phyloP scores from a whole-genome alignment of 2,329 filamentous ascomycete species.

The Fulvia fulva region DNA sequence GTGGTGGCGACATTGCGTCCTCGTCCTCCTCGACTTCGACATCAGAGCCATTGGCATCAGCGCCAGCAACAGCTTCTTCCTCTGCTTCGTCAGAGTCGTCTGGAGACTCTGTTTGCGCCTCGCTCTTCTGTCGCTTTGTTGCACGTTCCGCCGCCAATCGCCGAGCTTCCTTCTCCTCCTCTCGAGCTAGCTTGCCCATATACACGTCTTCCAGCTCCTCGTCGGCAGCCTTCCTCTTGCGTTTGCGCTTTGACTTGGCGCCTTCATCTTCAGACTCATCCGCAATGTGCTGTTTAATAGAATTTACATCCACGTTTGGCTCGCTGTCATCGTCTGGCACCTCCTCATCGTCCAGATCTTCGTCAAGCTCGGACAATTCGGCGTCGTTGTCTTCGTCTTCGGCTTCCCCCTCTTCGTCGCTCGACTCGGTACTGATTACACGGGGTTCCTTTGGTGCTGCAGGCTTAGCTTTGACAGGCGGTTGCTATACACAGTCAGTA shows the following conservation, averaged over 20 bases:
- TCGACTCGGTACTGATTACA: background rate
- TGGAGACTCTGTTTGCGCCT: conserved; percentile 22
- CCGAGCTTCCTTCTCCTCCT: conserved; percentile 37
- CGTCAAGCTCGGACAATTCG: conserved; percentile 19
- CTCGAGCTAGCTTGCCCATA: conserved; percentile 57
- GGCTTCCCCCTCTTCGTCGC: conserved; percentile 30
- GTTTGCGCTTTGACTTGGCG: conserved; percentile 57
- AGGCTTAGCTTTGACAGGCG: conserved; percentile 23
- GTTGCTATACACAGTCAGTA: conserved; percentile 38
- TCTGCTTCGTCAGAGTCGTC: conserved; percentile 28
- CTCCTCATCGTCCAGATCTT: conserved; percentile 11
- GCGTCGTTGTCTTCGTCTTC: conserved; percentile 33
- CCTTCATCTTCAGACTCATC: conserved; percentile 22
- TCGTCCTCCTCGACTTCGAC: conserved; percentile 36
- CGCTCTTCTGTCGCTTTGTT: conserved; percentile 30
- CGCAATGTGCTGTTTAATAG: conserved; percentile 2
- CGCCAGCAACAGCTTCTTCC: conserved; percentile 28
- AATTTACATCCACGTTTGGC: conserved; percentile 3
- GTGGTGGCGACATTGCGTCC: conserved; percentile 54
- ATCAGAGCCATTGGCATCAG: conserved; percentile 21
- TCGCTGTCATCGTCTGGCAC: conserved; percentile 21
- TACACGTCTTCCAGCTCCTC: conserved; percentile 69
- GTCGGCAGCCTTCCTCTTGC: conserved; percentile 40
- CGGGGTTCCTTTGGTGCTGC: conserved; percentile 35
- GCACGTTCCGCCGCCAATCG: conserved; percentile 27